A percentile compares a stretch with the other conserved stretches of the same genome.
These are phyloP conservation scores for Fusarium robinianum DNA, from an alignment of 2,329 filamentous ascomycete species.

Conservation along the genomic window DNA sequence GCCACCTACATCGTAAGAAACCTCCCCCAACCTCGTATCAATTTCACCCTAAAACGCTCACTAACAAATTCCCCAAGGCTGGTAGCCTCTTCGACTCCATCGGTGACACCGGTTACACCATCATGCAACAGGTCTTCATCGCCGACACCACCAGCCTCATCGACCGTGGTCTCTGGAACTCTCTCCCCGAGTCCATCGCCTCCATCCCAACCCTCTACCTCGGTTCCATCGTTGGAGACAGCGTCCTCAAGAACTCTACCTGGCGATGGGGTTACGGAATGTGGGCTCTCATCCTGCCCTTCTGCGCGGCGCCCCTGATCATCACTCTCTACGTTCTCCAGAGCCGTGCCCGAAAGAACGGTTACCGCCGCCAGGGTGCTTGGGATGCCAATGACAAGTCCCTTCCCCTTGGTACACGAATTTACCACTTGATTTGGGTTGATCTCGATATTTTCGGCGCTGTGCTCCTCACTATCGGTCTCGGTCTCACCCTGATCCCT, in stretches of 20 bases:
- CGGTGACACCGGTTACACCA: constrained; percentile 47
- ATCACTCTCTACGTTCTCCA: constrained; percentile 41
- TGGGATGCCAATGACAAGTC: constrained; percentile 22
- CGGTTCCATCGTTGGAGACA: constrained; percentile 41
- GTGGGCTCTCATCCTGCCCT: constrained; percentile 47
- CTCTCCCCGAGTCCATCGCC: constrained; percentile 55
- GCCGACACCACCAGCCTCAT: constrained; percentile 64
- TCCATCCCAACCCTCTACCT: constrained; percentile 41
- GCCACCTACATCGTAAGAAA: constrained; percentile 56
- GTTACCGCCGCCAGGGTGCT: constrained; percentile 21
- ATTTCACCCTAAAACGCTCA: no score
- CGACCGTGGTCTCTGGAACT: constrained; percentile 63
- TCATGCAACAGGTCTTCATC: constrained; percentile 56
- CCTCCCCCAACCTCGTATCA: accelerated
- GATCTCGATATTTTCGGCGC: constrained; percentile 44
- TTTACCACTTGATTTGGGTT: constrained; percentile 32
- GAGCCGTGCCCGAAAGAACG: constrained; percentile 33
- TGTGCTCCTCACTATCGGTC: constrained; percentile 39
- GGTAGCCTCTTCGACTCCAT: constrained; percentile 65
- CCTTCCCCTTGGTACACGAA: constrained; percentile 26
- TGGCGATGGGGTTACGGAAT: constrained; percentile 51
- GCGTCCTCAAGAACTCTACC: constrained; percentile 42
- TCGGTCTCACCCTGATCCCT: constrained; percentile 43
- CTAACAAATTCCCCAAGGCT: constrained; percentile 31
- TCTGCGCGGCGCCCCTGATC: constrained; percentile 40